A percentile compares a stretch with the other conserved stretches of the same genome.
Conservation (phyloP, 2,329 filamentous ascomycete species). For the Penicillium paneum region DNA sequence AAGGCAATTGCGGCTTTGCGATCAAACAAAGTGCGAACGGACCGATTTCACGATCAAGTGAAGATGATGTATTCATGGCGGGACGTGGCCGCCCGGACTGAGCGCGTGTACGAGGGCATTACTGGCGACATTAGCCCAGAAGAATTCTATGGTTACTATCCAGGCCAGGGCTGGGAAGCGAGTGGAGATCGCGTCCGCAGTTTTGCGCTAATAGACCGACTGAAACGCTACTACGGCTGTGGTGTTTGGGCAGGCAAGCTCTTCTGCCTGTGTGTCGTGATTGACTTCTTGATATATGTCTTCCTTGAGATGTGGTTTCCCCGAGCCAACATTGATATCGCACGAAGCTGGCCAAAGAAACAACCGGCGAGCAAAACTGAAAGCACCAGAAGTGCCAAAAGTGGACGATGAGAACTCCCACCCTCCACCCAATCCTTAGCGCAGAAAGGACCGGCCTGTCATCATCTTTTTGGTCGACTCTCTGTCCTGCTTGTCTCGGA, state of each 20-base stretch:
- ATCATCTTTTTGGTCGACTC: not conserved
- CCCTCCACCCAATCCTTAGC: too few species aligned
- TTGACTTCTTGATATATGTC: conserved; percentile 89
- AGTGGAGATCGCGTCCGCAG: conserved; percentile 72
- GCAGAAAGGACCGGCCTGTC: conserved; percentile 8
- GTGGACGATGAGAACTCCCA: not conserved
- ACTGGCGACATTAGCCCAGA: conserved; percentile 79
- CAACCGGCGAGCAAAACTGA: conserved; percentile 14
- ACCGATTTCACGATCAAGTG: conserved; percentile 94
- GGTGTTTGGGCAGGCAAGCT: conserved; percentile 98
- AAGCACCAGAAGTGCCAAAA: not conserved
- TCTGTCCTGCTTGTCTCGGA: not conserved
- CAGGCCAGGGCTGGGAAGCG: conserved; percentile 66
- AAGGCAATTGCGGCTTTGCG: conserved; percentile 83
- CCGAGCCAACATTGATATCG: conserved; percentile 79
- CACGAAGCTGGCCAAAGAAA: conserved; percentile 89
- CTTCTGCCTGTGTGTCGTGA: conserved; percentile 89
- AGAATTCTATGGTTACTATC: conserved; percentile 82
- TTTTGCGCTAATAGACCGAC: conserved; percentile 86
- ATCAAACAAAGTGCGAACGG: conserved; percentile 81
- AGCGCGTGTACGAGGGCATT: conserved; percentile 92
- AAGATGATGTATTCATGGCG: conserved; percentile 99
- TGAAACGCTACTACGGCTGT: conserved; percentile 96
- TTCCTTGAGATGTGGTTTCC: conserved; percentile 86
- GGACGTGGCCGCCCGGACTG: conserved; percentile 88